These are phyloP conservation scores for Emergomyces africanus DNA, from an alignment of 2,329 filamentous ascomycete species.

Conservation along the genomic window DNA sequence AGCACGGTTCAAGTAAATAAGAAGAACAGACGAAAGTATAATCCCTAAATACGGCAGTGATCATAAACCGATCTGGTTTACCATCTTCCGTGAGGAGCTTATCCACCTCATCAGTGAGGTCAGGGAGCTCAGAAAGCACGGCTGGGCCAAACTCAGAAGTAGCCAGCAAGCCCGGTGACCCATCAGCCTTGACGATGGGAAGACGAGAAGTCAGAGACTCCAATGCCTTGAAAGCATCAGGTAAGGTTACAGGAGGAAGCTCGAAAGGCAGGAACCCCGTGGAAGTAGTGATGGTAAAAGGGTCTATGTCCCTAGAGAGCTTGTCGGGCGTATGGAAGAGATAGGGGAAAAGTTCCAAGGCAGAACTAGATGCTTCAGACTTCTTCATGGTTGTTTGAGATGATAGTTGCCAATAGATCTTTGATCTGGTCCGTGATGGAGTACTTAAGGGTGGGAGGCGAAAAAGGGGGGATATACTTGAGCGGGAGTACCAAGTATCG, in stretches of 20 bases:
- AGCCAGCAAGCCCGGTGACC: slow-evolving; percentile 65
- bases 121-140: slow-evolving; percentile 61
- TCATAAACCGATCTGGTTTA: slow-evolving; percentile 57
- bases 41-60: slow-evolving; percentile 82
- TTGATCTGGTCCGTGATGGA: neutral
- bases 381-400: slow-evolving; percentile 22
- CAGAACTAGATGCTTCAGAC: slow-evolving; percentile 21
- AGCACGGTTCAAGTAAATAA: slow-evolving; percentile 85
- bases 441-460: neutral
- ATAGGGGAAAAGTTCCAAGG: slow-evolving; percentile 31
- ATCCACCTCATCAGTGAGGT: slow-evolving; percentile 62
- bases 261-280: slow-evolving; percentile 34
- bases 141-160: slow-evolving; percentile 59
- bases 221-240: slow-evolving; percentile 58
- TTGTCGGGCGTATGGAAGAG: slow-evolving; percentile 31
- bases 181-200: slow-evolving; percentile 63
- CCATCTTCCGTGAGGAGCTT: slow-evolving; percentile 41
- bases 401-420: neutral
- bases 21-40: slow-evolving; percentile 85
- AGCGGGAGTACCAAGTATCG: neutral
- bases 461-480: neutral
- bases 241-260: slow-evolving; percentile 41
- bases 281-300: slow-evolving; percentile 36
- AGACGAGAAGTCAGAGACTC: slow-evolving; percentile 62
- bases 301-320: slow-evolving; percentile 30